Base-by-base conservation (phyloP, 306 rosid genomes). In the Cucurbita moschata region DNA sequence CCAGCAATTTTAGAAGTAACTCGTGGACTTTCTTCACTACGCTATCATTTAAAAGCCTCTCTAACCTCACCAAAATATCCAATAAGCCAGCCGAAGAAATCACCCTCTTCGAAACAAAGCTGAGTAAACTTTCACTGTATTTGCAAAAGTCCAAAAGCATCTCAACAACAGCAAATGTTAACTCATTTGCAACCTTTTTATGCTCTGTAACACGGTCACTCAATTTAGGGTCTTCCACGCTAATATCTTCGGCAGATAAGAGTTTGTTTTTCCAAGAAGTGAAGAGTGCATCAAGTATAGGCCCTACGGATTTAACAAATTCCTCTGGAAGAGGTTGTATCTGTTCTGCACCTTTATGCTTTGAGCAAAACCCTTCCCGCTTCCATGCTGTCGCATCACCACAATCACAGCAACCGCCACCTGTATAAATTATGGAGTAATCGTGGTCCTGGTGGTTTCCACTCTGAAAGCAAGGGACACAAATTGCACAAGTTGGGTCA, bases 361-460 rank as follows among this genome's bases (percentile, higher is more conserved):
- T 83, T 1, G 87, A 89, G 87, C 99, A 95, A 85, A 95, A 95
- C 12, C 99, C 99, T 82, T 95, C 84, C 18, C 89, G 94, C 75
- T 88, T 95, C 99, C 99, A 95, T 4, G 97, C 99, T 0, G 99
- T 91, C 55, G 81, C 92, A 81, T 95, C 99, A 66, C 99, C 99
- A 73, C 99, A 95, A 83, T 95, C 99, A 75, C 99, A 95, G 76
- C 99, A 95, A 52, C 99, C 99, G 0, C 99, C 91, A 0, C 96
- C 83, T 0, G 99, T 95, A 75, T 91, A 84, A 66, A 95, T 95
- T 50, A 88, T 85, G 68, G 63, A 81, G 85, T 86, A 95, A 81
- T 95, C 99, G 74, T 95, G 99, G 74, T 82, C 91, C 67, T 80
- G 66, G 80, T 95, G 99, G 77, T 88, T 72, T 68, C 99, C 99